A percentile compares a stretch with the other conserved stretches of the same genome.
phyloP scores from a whole-genome alignment of 1,284 basidiomycete genomes.

The Sporisorium iseilematis-ciliati region DNA sequence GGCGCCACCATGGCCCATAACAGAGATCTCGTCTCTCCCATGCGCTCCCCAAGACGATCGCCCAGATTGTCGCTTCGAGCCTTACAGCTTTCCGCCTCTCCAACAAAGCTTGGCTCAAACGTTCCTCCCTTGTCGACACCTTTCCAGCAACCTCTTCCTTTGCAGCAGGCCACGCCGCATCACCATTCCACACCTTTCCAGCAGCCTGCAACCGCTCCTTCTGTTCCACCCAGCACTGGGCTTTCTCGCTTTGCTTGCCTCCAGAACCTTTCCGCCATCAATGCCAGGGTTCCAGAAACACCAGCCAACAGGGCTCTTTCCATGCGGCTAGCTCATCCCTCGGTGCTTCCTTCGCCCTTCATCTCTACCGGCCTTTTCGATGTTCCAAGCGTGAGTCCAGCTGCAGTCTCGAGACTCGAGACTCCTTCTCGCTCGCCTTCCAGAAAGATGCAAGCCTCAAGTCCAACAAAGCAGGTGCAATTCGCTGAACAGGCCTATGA shows the following conservation, averaged over 20 bases:
- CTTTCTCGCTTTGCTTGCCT: constrained; percentile 44
- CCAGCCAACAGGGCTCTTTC: constrained; percentile 25
- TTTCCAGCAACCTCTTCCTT: constrained; percentile 10
- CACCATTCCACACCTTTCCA: constrained; percentile 29
- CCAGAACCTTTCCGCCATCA: constrained; percentile 25
- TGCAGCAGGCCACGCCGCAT: constrained; percentile 9
- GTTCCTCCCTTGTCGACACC: constrained; percentile 24
- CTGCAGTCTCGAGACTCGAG: not conserved
- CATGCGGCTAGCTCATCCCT: constrained; percentile 16
- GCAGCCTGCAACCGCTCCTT: constrained; percentile 6
- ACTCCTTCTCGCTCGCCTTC: constrained; percentile 16
- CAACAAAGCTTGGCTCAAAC: constrained; percentile 13
- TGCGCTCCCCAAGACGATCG: constrained; percentile 35
- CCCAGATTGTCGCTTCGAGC: constrained; percentile 38
- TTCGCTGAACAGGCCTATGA: not conserved
- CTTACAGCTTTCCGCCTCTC: constrained; percentile 33
- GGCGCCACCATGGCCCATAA: constrained; percentile 34
- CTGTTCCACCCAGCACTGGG: constrained; percentile 35
- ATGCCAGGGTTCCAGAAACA: constrained; percentile 14
- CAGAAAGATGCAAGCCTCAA: constrained; percentile 10
- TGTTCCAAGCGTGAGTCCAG: not conserved
- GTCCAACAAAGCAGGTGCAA: constrained; percentile 2
- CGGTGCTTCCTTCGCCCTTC: constrained; percentile 31
- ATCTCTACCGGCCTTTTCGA: constrained; percentile 11
- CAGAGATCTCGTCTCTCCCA: constrained; percentile 26